A percentile compares a stretch with the other conserved stretches of the same genome.
Conservation (phyloP, 495 filamentous ascomycete genomes). For the Darksidea phi region DNA sequence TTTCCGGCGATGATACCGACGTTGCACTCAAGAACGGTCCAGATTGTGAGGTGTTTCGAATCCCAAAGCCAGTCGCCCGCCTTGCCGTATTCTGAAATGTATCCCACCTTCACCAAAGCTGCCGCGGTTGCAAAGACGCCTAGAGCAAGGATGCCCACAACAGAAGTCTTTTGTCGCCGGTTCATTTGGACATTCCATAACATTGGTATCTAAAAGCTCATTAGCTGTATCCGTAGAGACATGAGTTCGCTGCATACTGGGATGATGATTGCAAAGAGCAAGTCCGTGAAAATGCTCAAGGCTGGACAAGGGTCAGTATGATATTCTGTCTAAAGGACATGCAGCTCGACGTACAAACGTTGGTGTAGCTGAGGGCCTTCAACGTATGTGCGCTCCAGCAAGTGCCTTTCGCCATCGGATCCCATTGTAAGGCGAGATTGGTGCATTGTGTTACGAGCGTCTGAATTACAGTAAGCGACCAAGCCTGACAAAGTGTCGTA, state of each 20-base stretch:
- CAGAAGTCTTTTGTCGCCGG: conserved; percentile 16
- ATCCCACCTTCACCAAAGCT: conserved; percentile 19
- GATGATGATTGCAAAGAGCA: conserved; percentile 49
- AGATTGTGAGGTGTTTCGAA: conserved; percentile 34
- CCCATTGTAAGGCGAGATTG: conserved; percentile 24
- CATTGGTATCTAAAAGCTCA: conserved; percentile 24
- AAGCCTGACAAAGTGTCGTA: background rate
- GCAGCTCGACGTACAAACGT: conserved; percentile 38
- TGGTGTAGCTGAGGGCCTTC: conserved; percentile 33
- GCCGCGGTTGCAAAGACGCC: conserved; percentile 29
- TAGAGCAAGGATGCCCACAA: conserved; percentile 24
- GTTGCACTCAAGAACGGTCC: conserved; percentile 36
- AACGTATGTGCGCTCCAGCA: conserved; percentile 18
- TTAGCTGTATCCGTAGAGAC: conserved; percentile 2
- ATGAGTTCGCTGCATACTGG: conserved; percentile 38
- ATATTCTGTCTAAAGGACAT: background rate
- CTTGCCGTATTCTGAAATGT: conserved; percentile 25
- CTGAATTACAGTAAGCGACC: background rate
- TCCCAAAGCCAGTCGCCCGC: conserved; percentile 32
- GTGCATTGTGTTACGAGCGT: conserved; percentile 27
- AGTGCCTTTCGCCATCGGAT: conserved; percentile 16
- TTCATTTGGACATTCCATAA: conserved; percentile 35
- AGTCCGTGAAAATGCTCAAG: conserved; percentile 51
- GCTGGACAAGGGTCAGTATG: conserved; percentile 20
- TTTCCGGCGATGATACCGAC: conserved; percentile 38